These are phyloP conservation scores for Rhynchospora pubera DNA, from an alignment of 176 grass and related monocot genomes.

Conservation along the genomic window DNA sequence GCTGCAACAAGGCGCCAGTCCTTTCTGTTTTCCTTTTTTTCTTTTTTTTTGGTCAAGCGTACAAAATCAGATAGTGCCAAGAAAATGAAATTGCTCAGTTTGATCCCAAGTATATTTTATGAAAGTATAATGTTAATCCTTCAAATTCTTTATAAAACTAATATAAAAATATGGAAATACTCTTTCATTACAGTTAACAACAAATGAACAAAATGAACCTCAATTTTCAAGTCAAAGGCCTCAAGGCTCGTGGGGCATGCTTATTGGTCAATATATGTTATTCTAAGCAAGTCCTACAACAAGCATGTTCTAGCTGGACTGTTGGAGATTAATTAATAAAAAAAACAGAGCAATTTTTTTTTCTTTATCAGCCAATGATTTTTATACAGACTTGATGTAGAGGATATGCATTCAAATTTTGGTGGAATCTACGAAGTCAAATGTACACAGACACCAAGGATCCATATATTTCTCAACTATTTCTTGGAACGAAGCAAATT, in stretches of 20 bases:
- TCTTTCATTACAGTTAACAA: not conserved
- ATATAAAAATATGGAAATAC: not conserved
- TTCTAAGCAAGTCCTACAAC: not conserved
- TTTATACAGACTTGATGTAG: too few relatives aligned
- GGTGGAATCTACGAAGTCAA: not conserved
- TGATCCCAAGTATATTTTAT: not conserved
- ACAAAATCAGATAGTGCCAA: not conserved
- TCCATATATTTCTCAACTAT: not conserved
- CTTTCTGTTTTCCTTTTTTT: not conserved
- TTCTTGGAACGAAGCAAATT: not conserved
- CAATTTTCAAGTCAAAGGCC: not conserved
- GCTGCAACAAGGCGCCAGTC: not conserved
- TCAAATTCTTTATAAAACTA: not conserved
- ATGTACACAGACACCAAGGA: not conserved
- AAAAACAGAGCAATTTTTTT: not conserved
- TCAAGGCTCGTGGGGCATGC: not conserved
- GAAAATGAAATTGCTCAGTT: not conserved
- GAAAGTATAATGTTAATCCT: not conserved
- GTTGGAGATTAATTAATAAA: not conserved
- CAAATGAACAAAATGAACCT: not conserved
- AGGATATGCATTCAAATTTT: too few relatives aligned
- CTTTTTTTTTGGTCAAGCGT: not conserved
- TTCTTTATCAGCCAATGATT: not conserved
- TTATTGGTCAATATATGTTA: not conserved
- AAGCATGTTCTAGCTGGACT: not conserved